Evolutionary conservation across 495 filamentous ascomycete genomes (phyloP).

Genomic region (Cercophora samala): DNA sequence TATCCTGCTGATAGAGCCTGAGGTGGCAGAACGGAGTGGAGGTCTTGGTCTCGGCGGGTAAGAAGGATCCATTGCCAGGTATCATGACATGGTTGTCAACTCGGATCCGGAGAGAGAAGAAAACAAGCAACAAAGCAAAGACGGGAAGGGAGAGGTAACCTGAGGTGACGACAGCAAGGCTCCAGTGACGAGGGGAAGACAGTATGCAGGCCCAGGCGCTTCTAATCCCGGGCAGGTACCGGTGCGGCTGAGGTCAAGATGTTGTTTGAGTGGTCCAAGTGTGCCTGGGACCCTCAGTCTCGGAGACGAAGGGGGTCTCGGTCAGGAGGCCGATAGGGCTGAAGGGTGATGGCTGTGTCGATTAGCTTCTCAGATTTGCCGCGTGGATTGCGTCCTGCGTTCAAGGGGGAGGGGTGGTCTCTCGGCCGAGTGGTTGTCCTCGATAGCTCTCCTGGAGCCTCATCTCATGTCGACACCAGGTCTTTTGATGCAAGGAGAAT

Average conservation of each 20-base stretch:
- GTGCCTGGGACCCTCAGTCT: background rate
- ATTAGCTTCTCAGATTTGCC: background rate
- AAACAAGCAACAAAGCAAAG: background rate
- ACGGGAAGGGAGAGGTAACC: background rate
- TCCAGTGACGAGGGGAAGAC: background rate
- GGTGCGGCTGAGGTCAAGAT: slow-evolving; percentile 3
- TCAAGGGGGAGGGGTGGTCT: background rate
- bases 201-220: background rate
- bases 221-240: background rate
- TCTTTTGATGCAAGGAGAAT: background rate
- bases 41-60: slow-evolving; percentile 23
- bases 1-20: slow-evolving; percentile 42
- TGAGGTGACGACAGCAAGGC: background rate
- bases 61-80: slow-evolving; percentile 23
- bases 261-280: background rate
- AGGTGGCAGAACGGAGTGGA: slow-evolving; percentile 28
- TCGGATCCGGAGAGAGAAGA: background rate
- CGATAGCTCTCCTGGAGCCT: background rate
- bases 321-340: slow-evolving; percentile 20
- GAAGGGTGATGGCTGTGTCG: slow-evolving; percentile 16
- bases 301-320: background rate
- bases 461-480: background rate
- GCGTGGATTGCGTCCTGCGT: no score
- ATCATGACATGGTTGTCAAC: slow-evolving; percentile 19
- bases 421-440: background rate